Percentiles rank a stretch among this genome's conserved stretches.
Evolutionary conservation across 2,329 filamentous ascomycete genomes (phyloP).

Genomic region (Epichloe brachyelytri): DNA sequence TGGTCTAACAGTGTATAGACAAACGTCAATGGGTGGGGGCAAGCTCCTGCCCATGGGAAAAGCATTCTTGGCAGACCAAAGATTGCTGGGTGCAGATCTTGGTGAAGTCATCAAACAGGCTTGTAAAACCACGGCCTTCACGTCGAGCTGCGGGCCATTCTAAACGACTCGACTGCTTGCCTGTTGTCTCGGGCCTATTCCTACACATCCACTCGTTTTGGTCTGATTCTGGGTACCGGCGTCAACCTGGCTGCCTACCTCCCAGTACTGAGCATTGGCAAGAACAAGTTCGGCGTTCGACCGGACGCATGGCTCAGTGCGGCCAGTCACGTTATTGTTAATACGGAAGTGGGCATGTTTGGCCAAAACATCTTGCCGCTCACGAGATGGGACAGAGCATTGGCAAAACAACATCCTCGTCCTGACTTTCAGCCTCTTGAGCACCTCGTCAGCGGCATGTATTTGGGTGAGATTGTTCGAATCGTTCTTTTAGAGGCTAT

Average conservation of each 20-base stretch:
- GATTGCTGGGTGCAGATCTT: slow-evolving; percentile 45
- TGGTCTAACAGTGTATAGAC: slow-evolving; percentile 27
- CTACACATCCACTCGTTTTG: slow-evolving; percentile 45
- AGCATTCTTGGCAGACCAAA: slow-evolving; percentile 46
- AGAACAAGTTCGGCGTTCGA: slow-evolving; percentile 42
- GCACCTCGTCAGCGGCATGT: slow-evolving; percentile 50
- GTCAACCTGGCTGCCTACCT: slow-evolving; percentile 54
- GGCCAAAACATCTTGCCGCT: slow-evolving; percentile 44
- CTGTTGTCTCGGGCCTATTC: slow-evolving; percentile 51
- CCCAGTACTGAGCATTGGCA: slow-evolving; percentile 42
- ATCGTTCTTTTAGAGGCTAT: slow-evolving; percentile 46
- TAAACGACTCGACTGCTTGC: slow-evolving; percentile 57
- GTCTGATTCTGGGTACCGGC: slow-evolving; percentile 54
- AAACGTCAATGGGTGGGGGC: slow-evolving; percentile 49
- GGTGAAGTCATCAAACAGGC: slow-evolving; percentile 43
- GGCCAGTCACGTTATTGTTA: slow-evolving; percentile 51
- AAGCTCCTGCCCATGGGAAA: slow-evolving; percentile 53
- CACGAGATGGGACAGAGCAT: slow-evolving; percentile 45
- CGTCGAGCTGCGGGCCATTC: slow-evolving; percentile 45
- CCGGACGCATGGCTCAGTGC: slow-evolving; percentile 42
- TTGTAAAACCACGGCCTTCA: slow-evolving; percentile 38
- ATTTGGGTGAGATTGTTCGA: slow-evolving; percentile 52
- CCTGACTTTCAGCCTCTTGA: slow-evolving; percentile 51
- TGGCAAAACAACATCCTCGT: slow-evolving; percentile 38
- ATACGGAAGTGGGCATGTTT: slow-evolving; percentile 57